phyloP scores from a whole-genome alignment of 768 basidiomycete species.

The Rhodotorula graminis region DNA sequence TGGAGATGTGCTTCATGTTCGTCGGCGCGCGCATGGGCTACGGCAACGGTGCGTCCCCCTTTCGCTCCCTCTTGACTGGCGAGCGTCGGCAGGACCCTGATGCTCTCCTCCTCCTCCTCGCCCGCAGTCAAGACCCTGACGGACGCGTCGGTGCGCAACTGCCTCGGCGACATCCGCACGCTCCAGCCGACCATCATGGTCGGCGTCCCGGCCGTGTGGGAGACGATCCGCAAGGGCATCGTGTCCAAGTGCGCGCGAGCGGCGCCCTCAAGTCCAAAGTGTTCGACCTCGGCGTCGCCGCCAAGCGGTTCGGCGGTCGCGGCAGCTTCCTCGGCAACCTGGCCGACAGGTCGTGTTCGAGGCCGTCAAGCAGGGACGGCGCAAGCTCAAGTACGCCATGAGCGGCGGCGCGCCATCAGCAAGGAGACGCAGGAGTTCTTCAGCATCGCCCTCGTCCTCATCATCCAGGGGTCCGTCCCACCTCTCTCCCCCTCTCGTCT shows the following conservation, averaged over 20 bases:
- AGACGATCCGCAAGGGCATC: conserved; percentile 86
- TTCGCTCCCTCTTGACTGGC: background rate
- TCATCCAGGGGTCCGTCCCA: conserved; percentile 70
- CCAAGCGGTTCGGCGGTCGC: conserved; percentile 61
- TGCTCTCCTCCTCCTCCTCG: background rate
- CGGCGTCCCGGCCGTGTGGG: conserved; percentile 95
- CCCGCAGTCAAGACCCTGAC: conserved; percentile 77
- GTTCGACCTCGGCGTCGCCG: conserved; percentile 70
- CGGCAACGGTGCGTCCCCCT: conserved; percentile 54
- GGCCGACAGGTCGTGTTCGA: conserved; percentile 72
- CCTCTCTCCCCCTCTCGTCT: too few relatives aligned
- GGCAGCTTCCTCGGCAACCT: conserved; percentile 63
- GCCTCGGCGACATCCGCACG: conserved; percentile 75
- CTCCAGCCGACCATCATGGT: conserved; percentile 86
- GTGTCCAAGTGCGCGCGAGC: conserved; percentile 67
- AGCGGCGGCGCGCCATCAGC: conserved; percentile 80
- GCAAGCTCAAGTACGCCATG: conserved; percentile 67
- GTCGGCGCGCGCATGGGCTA: conserved; percentile 62
- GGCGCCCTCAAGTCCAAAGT: conserved; percentile 65
- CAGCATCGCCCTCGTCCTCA: conserved; percentile 66
- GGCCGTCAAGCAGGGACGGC: conserved; percentile 78
- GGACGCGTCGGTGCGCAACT: conserved; percentile 58
- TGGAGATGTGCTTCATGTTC: conserved; percentile 59
- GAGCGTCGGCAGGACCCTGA: background rate
- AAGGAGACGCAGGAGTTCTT: conserved; percentile 88